These are phyloP conservation scores for Colletotrichum shisoi DNA, from an alignment of 2,329 filamentous ascomycete species.

Conservation along the genomic window DNA sequence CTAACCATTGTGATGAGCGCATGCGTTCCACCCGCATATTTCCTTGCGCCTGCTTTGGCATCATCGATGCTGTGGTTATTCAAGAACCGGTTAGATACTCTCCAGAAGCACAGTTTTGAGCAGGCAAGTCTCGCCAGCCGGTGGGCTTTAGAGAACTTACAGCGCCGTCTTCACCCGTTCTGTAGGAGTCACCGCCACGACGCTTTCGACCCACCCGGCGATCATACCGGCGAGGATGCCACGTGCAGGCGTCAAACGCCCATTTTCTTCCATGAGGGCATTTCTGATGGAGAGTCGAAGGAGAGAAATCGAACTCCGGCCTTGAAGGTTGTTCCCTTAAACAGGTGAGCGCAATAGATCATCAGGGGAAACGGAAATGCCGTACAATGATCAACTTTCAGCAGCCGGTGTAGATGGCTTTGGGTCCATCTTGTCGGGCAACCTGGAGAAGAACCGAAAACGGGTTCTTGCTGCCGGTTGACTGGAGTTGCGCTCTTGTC, in stretches of 20 bases:
- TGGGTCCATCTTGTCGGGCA: constrained; percentile 62
- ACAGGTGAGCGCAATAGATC: not conserved
- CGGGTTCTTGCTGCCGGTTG: constrained; percentile 59
- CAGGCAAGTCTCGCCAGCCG: not conserved
- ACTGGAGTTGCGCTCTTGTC: constrained; percentile 65
- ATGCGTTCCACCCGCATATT: constrained; percentile 46
- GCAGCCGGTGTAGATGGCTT: constrained; percentile 70
- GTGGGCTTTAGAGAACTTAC: constrained; percentile 41
- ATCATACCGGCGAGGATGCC: constrained; percentile 71
- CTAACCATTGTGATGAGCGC: constrained; percentile 48
- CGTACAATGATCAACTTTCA: constrained; percentile 61
- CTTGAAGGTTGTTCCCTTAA: constrained; percentile 66
- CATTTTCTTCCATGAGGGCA: constrained; percentile 62
- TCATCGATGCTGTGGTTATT: constrained; percentile 47
- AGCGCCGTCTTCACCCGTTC: constrained; percentile 74
- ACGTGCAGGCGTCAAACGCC: constrained; percentile 61
- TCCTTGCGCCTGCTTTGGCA: constrained; percentile 44
- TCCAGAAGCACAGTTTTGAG: not conserved
- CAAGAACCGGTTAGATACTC: not conserved
- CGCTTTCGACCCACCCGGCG: constrained; percentile 67
- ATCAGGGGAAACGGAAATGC: not conserved
- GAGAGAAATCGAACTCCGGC: constrained; percentile 72
- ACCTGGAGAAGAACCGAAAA: constrained; percentile 64
- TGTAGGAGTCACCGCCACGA: constrained; percentile 72
- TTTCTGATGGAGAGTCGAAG: constrained; percentile 71